These are phyloP conservation scores for Gastrodia elata DNA, from an alignment of 106 monocot species.

Conservation along the genomic window DNA sequence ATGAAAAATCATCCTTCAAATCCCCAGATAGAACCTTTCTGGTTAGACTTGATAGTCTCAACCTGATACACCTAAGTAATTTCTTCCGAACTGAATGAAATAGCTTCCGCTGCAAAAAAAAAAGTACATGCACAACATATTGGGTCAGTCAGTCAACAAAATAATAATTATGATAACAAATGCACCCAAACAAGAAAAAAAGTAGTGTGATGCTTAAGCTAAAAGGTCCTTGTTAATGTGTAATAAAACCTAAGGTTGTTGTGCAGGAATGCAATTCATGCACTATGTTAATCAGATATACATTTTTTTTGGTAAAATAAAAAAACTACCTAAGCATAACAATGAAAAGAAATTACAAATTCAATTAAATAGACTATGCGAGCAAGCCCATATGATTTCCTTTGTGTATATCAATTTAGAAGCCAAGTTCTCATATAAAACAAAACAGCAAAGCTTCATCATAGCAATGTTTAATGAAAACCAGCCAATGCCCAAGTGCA, in stretches of 20 bases:
- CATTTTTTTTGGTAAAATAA: neutral
- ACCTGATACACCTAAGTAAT: constrained; percentile 1
- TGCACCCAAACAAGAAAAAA: neutral
- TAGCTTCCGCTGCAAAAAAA: constrained; percentile 8
- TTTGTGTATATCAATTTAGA: neutral
- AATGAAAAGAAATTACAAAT: neutral
- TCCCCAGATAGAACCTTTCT: constrained; percentile 7
- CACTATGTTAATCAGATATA: neutral
- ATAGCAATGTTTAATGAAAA: neutral
- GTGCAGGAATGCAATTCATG: neutral
- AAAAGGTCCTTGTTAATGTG: neutral
- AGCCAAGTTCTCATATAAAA: neutral
- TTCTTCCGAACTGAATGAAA: constrained; percentile 2
- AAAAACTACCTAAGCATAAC: neutral
- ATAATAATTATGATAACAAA: neutral
- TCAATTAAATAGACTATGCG: neutral
- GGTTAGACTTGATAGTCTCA: constrained; percentile 5
- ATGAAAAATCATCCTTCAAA: constrained; percentile 7
- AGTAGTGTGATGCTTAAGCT: neutral
- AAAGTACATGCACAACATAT: neutral
- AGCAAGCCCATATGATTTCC: neutral
- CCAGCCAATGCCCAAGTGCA: too few species aligned
- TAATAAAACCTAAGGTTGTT: neutral
- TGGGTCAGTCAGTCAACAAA: neutral
- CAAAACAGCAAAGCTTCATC: constrained; percentile 1